Base-by-base conservation (phyloP, 257 asterid species). In the Paraleonurus japonicus region DNA sequence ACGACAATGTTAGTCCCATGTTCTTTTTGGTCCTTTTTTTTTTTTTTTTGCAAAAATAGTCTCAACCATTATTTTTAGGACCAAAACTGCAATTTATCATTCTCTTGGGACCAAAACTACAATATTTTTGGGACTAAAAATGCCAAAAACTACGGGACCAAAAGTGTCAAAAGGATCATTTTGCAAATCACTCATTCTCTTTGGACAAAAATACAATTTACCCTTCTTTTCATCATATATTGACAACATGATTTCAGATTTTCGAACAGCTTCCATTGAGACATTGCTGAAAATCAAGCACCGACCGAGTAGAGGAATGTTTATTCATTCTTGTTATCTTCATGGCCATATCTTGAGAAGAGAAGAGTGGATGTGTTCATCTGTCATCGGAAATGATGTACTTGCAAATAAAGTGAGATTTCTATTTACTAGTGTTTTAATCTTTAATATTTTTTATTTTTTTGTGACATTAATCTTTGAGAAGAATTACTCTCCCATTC, bases 331-430 rank as follows among this genome's bases (percentile, higher is more conserved):
- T 4, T 75, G 80, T 48, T 75, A 60, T n/a, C 70, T 55, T 1
- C 80, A 75, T 33, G 64, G 71, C 61, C 70, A 69, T 39, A 41
- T 75, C 7, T 7, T 58, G 19, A 16, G 7, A 4, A 39, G 41
- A 24, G 67, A 75, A 12, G 61, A 71, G 45, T 72, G 77, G 75
- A 53, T 39, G 12, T 75, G 80, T 50, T 69, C 75, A n/a, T 69
- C 57, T 39, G 57, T 63, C 2, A 57, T 51, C 5, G 70, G 63
- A 53, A 69, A 72, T 30, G 53, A 68, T 50, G 39, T 53, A 2
- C 71, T 75, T 2, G 66, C 60, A 12, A 53, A 57, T 22, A 57
- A 69, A 11, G 74, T 69, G 27, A 50, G 48, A 27, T 51, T 17
- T 20, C n/a, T 24, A 24, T 8, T 10, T 32, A 27, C 6, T 30